Evolutionary conservation across 257 asterid species (phyloP).

Genomic region (Verbena officinalis): DNA sequence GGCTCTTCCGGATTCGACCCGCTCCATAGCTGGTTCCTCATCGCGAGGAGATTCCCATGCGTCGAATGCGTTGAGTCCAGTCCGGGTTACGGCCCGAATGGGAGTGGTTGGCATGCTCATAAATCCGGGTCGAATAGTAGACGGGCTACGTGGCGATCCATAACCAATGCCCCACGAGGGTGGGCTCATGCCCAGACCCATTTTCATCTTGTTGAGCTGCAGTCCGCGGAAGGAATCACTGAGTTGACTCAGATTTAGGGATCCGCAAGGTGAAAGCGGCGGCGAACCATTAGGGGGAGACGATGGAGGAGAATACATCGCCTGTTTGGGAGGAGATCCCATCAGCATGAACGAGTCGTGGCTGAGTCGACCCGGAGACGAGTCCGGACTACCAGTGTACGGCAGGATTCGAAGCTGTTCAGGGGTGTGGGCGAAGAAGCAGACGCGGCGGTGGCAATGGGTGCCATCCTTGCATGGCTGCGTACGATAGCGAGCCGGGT

Average conservation of each 20-base stretch:
- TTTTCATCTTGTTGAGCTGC: conserved; percentile 39
- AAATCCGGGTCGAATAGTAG: conserved; percentile 35
- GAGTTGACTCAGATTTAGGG: conserved; percentile 34
- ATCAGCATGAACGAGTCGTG: conserved; percentile 22
- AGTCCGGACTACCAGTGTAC: conserved; percentile 38
- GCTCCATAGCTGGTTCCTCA: conserved; percentile 53
- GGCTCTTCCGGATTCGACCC: conserved; percentile 53
- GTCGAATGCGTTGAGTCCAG: conserved; percentile 37
- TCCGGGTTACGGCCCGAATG: conserved; percentile 31
- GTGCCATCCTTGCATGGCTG: conserved; percentile 68
- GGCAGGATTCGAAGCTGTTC: conserved; percentile 53
- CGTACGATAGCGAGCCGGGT: conserved; percentile 66
- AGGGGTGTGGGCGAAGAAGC: conserved; percentile 62
- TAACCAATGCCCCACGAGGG: conserved; percentile 41
- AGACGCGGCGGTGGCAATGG: conserved; percentile 55
- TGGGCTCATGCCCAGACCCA: conserved; percentile 42
- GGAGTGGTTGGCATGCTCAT: conserved; percentile 47
- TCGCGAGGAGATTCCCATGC: conserved; percentile 29
- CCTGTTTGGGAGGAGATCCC: conserved; percentile 33
- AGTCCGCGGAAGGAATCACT: conserved; percentile 42
- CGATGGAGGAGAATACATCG: conserved; percentile 39
- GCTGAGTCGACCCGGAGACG: conserved; percentile 26
- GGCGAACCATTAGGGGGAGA: conserved; percentile 42
- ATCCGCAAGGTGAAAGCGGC: conserved; percentile 36
- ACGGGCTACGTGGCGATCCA: conserved; percentile 45